Evolutionary conservation across 208 protist genomes (phyloP).

Genomic region (Crithidia fasciculata): DNA sequence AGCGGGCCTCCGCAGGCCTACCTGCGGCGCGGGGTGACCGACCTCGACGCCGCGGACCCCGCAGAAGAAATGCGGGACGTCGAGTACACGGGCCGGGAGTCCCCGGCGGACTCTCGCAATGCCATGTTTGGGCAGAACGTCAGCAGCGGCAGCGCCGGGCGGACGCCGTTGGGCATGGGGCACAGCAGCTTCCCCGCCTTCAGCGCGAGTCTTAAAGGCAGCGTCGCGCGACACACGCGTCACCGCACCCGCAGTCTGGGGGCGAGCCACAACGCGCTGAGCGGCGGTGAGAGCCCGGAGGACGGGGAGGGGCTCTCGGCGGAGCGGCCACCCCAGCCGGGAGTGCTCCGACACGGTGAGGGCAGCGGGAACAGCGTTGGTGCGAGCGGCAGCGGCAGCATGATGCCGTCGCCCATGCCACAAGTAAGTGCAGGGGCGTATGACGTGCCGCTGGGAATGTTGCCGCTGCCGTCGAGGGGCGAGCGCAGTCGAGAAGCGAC

Average conservation of each 20-base stretch:
- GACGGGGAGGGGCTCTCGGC: conserved; percentile 1
- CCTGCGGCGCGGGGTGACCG: conserved; percentile 7
- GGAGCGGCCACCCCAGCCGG: background rate
- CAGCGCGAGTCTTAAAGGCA: background rate
- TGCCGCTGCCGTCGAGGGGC: background rate
- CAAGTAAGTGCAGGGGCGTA: background rate
- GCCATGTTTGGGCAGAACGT: too few relatives aligned
- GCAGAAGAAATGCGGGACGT: conserved; percentile 18
- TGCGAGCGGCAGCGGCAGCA: background rate
- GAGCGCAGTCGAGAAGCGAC: conserved; percentile 18
- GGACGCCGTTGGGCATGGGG: background rate
- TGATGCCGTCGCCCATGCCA: background rate
- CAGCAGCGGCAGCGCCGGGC: background rate
- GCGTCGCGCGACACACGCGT: conserved; percentile 19
- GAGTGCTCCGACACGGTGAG: background rate
- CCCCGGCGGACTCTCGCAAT: background rate
- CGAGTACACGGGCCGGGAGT: conserved; percentile 12
- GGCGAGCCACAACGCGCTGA: conserved; percentile 9
- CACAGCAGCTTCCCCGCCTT: conserved; percentile 20
- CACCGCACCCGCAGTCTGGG: conserved; percentile 26
- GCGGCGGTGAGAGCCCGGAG: conserved; percentile 29
- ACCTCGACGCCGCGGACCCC: conserved; percentile 11
- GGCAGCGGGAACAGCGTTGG: too few relatives aligned
- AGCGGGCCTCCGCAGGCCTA: background rate
- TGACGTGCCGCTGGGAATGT: conserved; percentile 3